Conservation (phyloP, 306 rosid species). For the Urtica urens region DNA sequence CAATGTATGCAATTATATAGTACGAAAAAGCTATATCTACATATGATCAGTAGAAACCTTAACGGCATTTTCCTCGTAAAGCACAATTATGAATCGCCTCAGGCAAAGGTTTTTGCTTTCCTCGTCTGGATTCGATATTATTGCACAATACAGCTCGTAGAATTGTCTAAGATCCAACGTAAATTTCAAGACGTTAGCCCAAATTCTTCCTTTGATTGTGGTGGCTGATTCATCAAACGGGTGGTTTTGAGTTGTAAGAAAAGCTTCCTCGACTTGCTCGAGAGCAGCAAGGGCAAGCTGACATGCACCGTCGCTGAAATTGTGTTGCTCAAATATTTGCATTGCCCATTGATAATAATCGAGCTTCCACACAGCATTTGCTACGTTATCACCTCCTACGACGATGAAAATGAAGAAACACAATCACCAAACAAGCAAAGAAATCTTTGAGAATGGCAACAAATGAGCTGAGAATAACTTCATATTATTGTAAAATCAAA, state of each 20-base stretch:
- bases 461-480: too few species aligned
- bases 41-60: slow-evolving; percentile 42
- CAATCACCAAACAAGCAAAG: slow-evolving; percentile 2
- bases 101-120: slow-evolving; percentile 85
- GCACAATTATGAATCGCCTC: slow-evolving; percentile 86
- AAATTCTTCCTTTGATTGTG: slow-evolving; percentile 69
- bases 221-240: slow-evolving; percentile 45
- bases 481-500: slow-evolving; percentile 8
- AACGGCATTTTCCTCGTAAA: slow-evolving; percentile 65
- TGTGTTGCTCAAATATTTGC: slow-evolving; percentile 85
- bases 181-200: slow-evolving; percentile 93
- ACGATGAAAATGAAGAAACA: too few species aligned
- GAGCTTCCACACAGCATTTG: slow-evolving; percentile 61
- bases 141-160: slow-evolving; percentile 86
- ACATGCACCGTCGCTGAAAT: slow-evolving; percentile 76
- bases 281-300: slow-evolving; percentile 98
- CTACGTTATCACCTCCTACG: slow-evolving; percentile 34
- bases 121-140: slow-evolving; percentile 90
- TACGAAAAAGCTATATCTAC: neutral
- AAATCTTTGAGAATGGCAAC: neutral
- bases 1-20: neutral
- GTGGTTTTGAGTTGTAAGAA: slow-evolving; percentile 24
- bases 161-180: slow-evolving; percentile 65
- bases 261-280: slow-evolving; percentile 87
- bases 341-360: slow-evolving; percentile 88